These are phyloP conservation scores for Barnettozyma botsteinii DNA, from an alignment of 805 yeast genomes.

Conservation along the genomic window DNA sequence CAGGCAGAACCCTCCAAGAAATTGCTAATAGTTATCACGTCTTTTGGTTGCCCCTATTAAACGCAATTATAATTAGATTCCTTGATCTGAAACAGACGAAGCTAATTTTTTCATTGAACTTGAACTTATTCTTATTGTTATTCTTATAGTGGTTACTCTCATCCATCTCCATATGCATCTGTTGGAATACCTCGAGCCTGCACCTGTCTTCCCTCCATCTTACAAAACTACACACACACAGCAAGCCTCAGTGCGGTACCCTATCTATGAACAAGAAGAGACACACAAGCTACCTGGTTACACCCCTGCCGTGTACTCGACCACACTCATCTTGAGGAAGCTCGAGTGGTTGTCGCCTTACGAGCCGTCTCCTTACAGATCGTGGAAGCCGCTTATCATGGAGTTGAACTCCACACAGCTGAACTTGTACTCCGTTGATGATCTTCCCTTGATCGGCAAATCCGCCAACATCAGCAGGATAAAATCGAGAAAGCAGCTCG, in stretches of 20 bases:
- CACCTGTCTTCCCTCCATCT: slow-evolving; percentile 15
- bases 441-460: slow-evolving; percentile 26
- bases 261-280: slow-evolving; percentile 29
- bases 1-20: too few species aligned
- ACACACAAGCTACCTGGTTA: slow-evolving; percentile 50
- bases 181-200: slow-evolving; percentile 15
- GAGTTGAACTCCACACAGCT: slow-evolving; percentile 86
- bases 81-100: too few species aligned
- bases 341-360: slow-evolving; percentile 75
- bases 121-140: too few species aligned
- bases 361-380: slow-evolving; percentile 56
- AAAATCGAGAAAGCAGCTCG: slow-evolving; percentile 5
- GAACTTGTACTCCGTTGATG: slow-evolving; percentile 51
- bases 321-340: slow-evolving; percentile 57
- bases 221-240: slow-evolving; percentile 4
- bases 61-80: too few species aligned
- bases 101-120: too few species aligned
- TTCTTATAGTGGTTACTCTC: too few species aligned
- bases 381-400: slow-evolving; percentile 65
- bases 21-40: too few species aligned
- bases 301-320: slow-evolving; percentile 55
- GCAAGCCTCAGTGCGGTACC: slow-evolving; percentile 20
- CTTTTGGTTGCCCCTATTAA: too few species aligned
- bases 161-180: slow-evolving; percentile 13
- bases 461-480: slow-evolving; percentile 19